Evolutionary conservation across 305 asterid species (phyloP), one percentile per base, ranked within the genome.

Genomic region (Fraxinus nigra): DNA sequence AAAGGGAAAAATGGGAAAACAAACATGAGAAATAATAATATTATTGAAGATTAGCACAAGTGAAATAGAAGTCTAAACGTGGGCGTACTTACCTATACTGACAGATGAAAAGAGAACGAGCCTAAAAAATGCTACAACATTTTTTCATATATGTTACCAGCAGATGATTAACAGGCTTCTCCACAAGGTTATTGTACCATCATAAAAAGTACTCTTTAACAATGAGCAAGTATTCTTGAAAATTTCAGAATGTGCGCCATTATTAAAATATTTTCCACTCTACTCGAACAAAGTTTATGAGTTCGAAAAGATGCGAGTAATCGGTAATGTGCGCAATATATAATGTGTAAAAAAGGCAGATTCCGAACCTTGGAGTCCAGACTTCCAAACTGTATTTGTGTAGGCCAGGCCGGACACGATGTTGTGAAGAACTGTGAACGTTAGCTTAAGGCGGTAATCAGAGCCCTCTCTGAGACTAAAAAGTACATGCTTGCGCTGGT

Each of bases 341-440:
- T 7, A 56, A 56, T 56, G 28, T 18, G 7, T 46, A 54, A 83
- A 10, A 28, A 26, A 3, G 20, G 48, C 76, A 74, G 84, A 84
- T 75, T 84, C 54, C 84, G 30, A 79, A 93, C 98, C 97, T 91
- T 93, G 91, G 48, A 93, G 40, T 80, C 92, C 92, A 80, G 87
- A 86, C 78, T 91, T 93, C 97, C 98, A 91, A 54, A 92, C 98
- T 4, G 92, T 86, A 82, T 89, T 93, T 16, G 94, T 89, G 86
- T 92, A 93, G 5, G 92, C 88, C 76, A 93, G 87, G 80, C 98
- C 97, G 22, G 95, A 93, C 5, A 93, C 93, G 54, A 93, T 91
- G 87, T 93, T 92, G 87, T 93, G 93, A 84, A 89, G 90, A 87
- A 93, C 98, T 0, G 90, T 88, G 87, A 93, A 92, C n/a, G 91